Evolutionary conservation across 768 basidiomycete species (phyloP), one percentile per base, ranked within the genome.

Genomic region (Lanmaoa pseudosensibilis): DNA sequence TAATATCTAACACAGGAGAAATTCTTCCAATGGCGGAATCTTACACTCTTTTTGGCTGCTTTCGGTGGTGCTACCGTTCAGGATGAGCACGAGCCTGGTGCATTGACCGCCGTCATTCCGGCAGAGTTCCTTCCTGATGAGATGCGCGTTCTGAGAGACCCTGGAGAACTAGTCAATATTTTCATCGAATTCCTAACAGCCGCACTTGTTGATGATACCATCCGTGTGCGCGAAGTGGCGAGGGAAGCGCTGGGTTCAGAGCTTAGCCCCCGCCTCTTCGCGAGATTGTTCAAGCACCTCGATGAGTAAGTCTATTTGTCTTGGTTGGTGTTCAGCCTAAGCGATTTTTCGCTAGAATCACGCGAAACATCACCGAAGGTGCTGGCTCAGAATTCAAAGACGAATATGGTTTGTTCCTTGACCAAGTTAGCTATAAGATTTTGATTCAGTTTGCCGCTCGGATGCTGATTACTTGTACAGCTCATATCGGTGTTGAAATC

Each of bases 21-120:
- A 61, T 81, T 85, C 40, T 81, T 78, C 37, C 88, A 92, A 61
- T 97, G 94, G 93, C 87, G 90, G 64, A 92, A 94, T 66, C 74
- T 92, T 13, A 86, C 89, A 0, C 73, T 92, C 23, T 91, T 88
- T 71, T 75, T 95, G 38, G 84, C 90, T 4, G 82, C 89, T 0
- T 79, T 86, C n/a, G 85, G 86, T 37, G 87, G 88, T 5, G 75
- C 82, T 7, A 87, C 87, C 58, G 73, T 83, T 19, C 74, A 77
- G 39, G 83, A 87, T 16, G 74, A 77, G 43, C 77, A 80, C 33
- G 76, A 84, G 40, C 70, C 79, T 34, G 70, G 73, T n/a, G 75
- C 78, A 23, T 72, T 91, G 23, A 73, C 79, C 18, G 64, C 76
- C 9, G 74, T 85, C 37, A 79, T 91, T 50, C 83, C 88, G 0